phyloP scores from a whole-genome alignment of 306 rosid genomes.

The Vigna hirtella region DNA sequence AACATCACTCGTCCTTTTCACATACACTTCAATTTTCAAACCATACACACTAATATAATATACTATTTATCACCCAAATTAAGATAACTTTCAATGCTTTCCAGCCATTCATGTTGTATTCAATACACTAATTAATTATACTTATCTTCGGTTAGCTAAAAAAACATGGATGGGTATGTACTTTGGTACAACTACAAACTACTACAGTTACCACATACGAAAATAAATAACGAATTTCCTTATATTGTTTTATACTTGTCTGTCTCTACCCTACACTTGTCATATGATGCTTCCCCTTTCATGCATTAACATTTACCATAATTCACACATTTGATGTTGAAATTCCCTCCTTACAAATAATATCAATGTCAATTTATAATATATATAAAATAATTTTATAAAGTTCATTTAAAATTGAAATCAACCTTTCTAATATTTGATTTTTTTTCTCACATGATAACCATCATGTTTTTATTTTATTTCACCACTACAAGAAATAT shows the following conservation, averaged over 20 bases:
- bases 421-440: too few species aligned
- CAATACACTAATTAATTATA: too few species aligned
- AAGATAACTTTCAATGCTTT: neutral
- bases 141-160: neutral
- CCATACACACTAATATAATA: too few species aligned
- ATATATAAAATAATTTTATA: too few species aligned
- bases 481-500: too few species aligned
- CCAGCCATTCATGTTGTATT: constrained; percentile 13
- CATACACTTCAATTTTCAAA: constrained; percentile 37
- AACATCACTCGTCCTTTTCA: constrained; percentile 52
- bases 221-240: constrained; percentile 30
- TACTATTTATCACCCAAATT: too few species aligned
- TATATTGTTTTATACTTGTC: constrained; percentile 67
- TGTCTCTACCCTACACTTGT: constrained; percentile 61
- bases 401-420: too few species aligned
- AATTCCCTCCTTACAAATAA: too few species aligned
- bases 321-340: neutral
- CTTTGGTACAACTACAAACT: constrained; percentile 24
- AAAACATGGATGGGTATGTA: neutral
- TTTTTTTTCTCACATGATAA: too few species aligned
- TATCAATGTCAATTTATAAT: too few species aligned
- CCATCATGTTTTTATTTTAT: too few species aligned
- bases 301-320: constrained; percentile 44
- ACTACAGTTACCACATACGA: neutral
- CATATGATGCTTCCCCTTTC: constrained; percentile 45